Evolutionary conservation across 768 basidiomycete species (phyloP), one percentile per base, ranked within the genome.

Genomic region (Dentipellis sp.): DNA sequence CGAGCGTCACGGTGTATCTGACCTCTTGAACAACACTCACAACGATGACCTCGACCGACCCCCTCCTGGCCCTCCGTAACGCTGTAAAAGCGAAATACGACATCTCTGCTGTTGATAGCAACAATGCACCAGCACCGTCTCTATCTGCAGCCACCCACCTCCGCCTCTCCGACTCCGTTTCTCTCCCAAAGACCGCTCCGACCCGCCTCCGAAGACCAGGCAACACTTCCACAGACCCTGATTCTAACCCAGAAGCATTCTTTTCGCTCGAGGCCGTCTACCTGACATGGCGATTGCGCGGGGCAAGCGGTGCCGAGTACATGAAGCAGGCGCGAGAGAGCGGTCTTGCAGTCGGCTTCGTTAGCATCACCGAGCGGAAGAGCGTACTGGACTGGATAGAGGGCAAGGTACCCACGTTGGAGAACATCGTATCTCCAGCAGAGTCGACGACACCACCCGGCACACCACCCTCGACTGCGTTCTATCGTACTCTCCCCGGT

Each of bases 321-420:
- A 83, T 95, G 81, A 87, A 85, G 66, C 84, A 88, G 63, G 85
- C 86, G 2, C 76, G 90, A 54, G 87, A 88, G 64, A 77, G 77
- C 45, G 88, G 90, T 1, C 71, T 93, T 34, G 75, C 81, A 2
- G 78, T 83, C 39, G 86, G 86, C 8, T 81, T 92, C 66, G 91
- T 97, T 39, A 84, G 88, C 62, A 82, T 92, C 36, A 91, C 91
- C 2, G 94, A 97, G 70, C 75, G 94, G 59, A 91, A 89, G 72
- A 77, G 76, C 47, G 83, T 95, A 0, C 82, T 91, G 37, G 93
- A 94, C 52, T 97, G 88, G 83, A 67, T 97, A 46, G 82, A 87
- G 63, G 84, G 88, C 37, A 76, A 72, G 63, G 66, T 69, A 11
- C 56, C 66, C 5, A 73, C 78, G 46, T 75, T 80, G 49, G 76